Percentiles rank a stretch among this genome's conserved stretches.
Evolutionary conservation across 2,329 filamentous ascomycete genomes (phyloP).

Genomic region (Tolypocladium tropicale): DNA sequence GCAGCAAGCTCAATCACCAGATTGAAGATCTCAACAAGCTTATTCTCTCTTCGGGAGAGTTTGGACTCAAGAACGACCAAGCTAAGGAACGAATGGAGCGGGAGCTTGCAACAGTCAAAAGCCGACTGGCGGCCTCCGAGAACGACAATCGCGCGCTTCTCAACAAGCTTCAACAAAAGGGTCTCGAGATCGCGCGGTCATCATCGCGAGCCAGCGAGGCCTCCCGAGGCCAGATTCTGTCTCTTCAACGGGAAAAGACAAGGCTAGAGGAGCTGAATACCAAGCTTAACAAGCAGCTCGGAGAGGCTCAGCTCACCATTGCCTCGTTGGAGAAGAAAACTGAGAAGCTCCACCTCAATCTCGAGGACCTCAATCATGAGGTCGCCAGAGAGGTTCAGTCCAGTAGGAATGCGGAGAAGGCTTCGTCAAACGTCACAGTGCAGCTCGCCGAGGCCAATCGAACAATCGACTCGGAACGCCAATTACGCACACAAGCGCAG

Average conservation of each 20-base stretch:
- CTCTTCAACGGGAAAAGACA: constrained; percentile 72
- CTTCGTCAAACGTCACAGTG: constrained; percentile 65
- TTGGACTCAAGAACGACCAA: constrained; percentile 82
- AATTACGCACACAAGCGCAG: constrained; percentile 76
- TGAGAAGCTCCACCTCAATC: constrained; percentile 76
- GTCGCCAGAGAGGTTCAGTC: constrained; percentile 82
- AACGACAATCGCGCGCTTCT: constrained; percentile 93
- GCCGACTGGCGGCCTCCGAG: constrained; percentile 80
- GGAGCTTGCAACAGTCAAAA: constrained; percentile 84
- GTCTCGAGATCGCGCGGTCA: constrained; percentile 86
- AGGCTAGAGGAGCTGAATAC: constrained; percentile 75
- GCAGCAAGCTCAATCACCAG: constrained; percentile 63
- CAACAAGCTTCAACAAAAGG: constrained; percentile 96
- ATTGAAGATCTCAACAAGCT: constrained; percentile 80
- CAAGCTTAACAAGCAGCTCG: constrained; percentile 73
- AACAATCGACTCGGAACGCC: constrained; percentile 81
- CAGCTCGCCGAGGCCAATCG: constrained; percentile 85
- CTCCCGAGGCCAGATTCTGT: constrained; percentile 64
- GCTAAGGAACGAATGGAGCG: constrained; percentile 88
- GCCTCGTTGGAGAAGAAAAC: constrained; percentile 86
- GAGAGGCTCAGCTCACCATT: constrained; percentile 73
- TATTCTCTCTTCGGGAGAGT: constrained; percentile 81
- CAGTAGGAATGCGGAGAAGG: constrained; percentile 82
- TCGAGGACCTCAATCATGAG: constrained; percentile 91
- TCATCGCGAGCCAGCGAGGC: constrained; percentile 78